These are phyloP conservation scores for Penicillium diatomitis DNA, from an alignment of 495 filamentous ascomycete genomes.

Conservation along the genomic window DNA sequence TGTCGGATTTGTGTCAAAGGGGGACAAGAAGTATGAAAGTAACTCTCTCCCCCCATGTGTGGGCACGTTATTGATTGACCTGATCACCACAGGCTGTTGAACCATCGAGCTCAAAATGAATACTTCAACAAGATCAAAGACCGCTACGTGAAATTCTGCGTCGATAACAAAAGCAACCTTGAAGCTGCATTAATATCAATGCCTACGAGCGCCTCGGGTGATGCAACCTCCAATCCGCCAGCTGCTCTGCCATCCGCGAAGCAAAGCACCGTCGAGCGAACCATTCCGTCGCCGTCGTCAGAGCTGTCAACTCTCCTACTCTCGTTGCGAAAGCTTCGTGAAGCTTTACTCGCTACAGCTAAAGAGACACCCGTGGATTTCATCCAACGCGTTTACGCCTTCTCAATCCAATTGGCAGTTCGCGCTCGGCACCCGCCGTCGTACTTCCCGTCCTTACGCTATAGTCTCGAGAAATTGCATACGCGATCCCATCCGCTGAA, in stretches of 20 bases:
- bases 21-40: slow-evolving; percentile 56
- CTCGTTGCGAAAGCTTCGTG: slow-evolving; percentile 84
- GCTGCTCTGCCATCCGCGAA: slow-evolving; percentile 17
- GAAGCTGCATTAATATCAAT: slow-evolving; percentile 65
- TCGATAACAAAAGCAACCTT: slow-evolving; percentile 57
- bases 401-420: slow-evolving; percentile 76
- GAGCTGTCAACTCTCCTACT: slow-evolving; percentile 53
- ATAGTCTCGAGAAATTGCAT: slow-evolving; percentile 68
- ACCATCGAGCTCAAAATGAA: slow-evolving; percentile 62
- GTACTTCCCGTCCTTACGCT: slow-evolving; percentile 77
- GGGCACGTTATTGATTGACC: not conserved
- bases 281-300: slow-evolving; percentile 27
- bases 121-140: slow-evolving; percentile 82
- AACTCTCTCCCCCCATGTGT: no score
- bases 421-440: slow-evolving; percentile 71
- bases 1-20: slow-evolving; percentile 81
- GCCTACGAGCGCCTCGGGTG: slow-evolving; percentile 33
- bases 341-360: slow-evolving; percentile 63
- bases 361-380: slow-evolving; percentile 53
- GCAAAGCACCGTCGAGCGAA: slow-evolving; percentile 12
- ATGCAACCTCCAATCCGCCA: slow-evolving; percentile 34
- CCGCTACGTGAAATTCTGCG: slow-evolving; percentile 82
- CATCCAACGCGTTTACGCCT: slow-evolving; percentile 60
- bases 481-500: slow-evolving; percentile 49
- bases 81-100: slow-evolving; percentile 53